phyloP scores from a whole-genome alignment of 257 asterid genomes.

The Scutellaria baicalensis region DNA sequence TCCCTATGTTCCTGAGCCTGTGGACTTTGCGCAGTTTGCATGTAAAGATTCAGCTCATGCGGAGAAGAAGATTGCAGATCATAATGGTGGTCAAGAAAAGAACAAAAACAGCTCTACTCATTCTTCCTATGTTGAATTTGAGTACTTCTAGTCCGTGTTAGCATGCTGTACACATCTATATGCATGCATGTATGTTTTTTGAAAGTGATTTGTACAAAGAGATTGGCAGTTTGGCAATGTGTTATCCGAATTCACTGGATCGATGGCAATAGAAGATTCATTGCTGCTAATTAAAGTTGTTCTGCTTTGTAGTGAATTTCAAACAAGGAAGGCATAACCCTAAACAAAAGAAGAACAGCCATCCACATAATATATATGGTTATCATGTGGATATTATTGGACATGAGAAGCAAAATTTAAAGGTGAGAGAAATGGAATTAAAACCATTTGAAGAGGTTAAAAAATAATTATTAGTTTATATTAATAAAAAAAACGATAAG shows the following conservation, averaged over 20 bases:
- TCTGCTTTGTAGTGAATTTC: too few species aligned
- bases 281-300: too few species aligned
- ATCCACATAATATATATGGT: too few species aligned
- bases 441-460: too few species aligned
- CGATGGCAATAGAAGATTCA: not conserved
- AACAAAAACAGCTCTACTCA: conserved; percentile 22
- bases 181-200: not conserved
- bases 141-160: conserved; percentile 30
- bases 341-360: not conserved
- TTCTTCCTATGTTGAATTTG: conserved; percentile 46
- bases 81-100: conserved; percentile 20
- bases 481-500: too few species aligned
- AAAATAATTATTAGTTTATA: not conserved
- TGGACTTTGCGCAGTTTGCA: conserved; percentile 38
- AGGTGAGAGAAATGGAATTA: too few species aligned
- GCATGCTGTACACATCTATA: not conserved
- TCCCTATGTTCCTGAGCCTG: conserved; percentile 36
- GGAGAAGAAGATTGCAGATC: conserved; percentile 38
- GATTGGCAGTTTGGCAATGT: conserved; percentile 5
- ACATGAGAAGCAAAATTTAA: too few species aligned
- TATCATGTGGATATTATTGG: too few species aligned
- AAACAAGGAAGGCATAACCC: too few species aligned
- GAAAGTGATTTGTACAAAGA: conserved; percentile 16
- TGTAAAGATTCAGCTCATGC: conserved; percentile 20
- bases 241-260: not conserved